Base-by-base conservation (phyloP, 1,284 basidiomycete genomes). In the Apiotrichum laibachii region DNA sequence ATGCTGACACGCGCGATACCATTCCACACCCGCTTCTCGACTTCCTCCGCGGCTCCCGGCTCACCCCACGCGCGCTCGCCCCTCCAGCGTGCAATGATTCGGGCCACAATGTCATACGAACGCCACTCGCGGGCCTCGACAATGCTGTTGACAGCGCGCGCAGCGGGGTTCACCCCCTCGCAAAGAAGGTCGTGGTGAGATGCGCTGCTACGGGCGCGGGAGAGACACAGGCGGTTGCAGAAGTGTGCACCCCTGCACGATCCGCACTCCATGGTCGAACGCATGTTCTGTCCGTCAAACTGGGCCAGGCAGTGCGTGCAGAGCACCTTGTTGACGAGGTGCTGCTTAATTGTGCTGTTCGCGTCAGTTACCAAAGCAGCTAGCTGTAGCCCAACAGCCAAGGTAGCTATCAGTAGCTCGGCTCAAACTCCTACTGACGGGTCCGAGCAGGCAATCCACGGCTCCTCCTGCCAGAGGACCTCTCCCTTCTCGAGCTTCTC, bases 141-240 rank as follows among this genome's bases (percentile, higher is more conserved):
- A 64, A 85, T 86, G 40, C 79, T 78, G n/a, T 89, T 69, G 4
- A 92, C 80, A 0, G 84, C 81, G 4, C 79, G 74, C 2, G 83
- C 85, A 7, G 83, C 84, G 0, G 88, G 88, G 69, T 92, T 94
- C 56, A 86, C 84, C 1, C 84, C 81, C 1, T 85, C 81, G 67
- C 91, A 94, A 11, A 94, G 80, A 2, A 93, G 78, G 0, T 86
- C 83, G 63, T 92, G 90, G 10, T 83, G 83, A 55, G 82, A 82
- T 0, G 81, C 81, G 6, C 68, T 63, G 0, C 84, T 83, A 19
- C 86, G 83, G 1, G 68, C 61, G 54, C 69, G 66, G 9, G 82
- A 73, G 16, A 85, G 81, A 71, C 91, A 93, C 1, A 89, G 82
- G 5, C 88, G 83, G 63, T 85, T 89, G 79, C 91, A 93, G 79